Evolutionary conservation across 495 filamentous ascomycete genomes (phyloP), one percentile per base, ranked within the genome.

Genomic region (Aspergillus diversus): DNA sequence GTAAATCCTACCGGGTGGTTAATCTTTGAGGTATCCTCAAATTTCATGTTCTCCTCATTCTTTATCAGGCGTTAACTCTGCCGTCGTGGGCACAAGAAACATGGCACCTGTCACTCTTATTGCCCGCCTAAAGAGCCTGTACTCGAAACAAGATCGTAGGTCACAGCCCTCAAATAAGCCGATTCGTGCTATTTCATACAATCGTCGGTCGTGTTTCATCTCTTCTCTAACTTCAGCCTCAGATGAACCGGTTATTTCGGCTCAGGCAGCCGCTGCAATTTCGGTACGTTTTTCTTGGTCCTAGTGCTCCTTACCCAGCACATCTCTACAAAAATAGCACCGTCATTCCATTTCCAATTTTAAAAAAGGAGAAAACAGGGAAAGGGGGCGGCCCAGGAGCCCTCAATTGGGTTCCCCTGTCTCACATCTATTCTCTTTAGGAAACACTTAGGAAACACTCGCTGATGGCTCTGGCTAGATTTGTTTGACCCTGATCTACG

Each of bases 401-500:
- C 31, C 53, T 34, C 33, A 27, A 27, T 27, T 27, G 21, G 21
- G 21, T 16, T 4, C 55, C 4, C 17, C 2, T 39, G 7, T 39
- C 13, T 39, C 13, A 8, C 13, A 39, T 39, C 13, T 39, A 46
- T 59, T 47, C 37, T 57, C 16, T 59, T 37, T 16, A 33, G 35
- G 16, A 35, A 21, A 50, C 5, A 4, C 7, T 37, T 16, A 33
- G 35, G 16, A 35, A 21, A 50, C 5, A 4, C 7, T 27, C 49
- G 51, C 66, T 65, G 55, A 62, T 57, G 31, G 34, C 66, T 27
- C 13, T 57, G 43, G 49, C 27, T 51, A 93, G 86, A 73, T 93
- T 57, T 72, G 88, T 59, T 92, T 94, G 73, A 96, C 93, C 5
- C 70, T 92, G 61, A 73, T 90, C 79, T 99, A 97, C 80, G 92